A percentile compares a stretch with the other conserved stretches of the same genome.
These are phyloP conservation scores for Aureobasidium sp. DNA, from an alignment of 2,329 filamentous ascomycete genomes.

Conservation along the genomic window DNA sequence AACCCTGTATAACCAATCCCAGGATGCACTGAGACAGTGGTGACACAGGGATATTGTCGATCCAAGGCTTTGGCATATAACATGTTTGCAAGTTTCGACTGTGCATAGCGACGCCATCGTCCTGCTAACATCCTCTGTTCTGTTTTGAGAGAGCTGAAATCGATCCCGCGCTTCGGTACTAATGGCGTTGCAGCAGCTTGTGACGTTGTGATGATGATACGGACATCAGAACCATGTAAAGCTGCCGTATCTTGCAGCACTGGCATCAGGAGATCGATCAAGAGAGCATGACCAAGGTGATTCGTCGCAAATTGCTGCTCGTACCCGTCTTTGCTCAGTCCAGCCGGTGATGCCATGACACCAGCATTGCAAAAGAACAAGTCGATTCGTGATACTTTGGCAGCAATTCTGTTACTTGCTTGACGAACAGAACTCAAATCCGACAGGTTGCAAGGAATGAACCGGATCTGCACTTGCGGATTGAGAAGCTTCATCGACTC, in stretches of 20 bases:
- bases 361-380: conserved; percentile 18
- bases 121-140: conserved; percentile 7
- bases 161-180: conserved; percentile 16
- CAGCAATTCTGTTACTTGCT: conserved; percentile 35
- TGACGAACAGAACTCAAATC: conserved; percentile 41
- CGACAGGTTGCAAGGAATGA: conserved; percentile 41
- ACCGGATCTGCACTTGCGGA: conserved; percentile 31
- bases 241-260: conserved; percentile 8
- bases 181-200: not conserved
- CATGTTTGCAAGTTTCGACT: conserved; percentile 40
- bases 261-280: conserved; percentile 17
- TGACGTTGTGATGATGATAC: conserved; percentile 15
- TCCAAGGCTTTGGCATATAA: conserved; percentile 34
- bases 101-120: conserved; percentile 27
- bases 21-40: conserved; percentile 29
- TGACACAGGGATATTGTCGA: conserved; percentile 26
- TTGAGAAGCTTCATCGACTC: conserved; percentile 27
- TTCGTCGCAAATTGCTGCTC: conserved; percentile 21
- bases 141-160: conserved; percentile 17
- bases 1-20: conserved; percentile 29
- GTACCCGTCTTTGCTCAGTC: conserved; percentile 19
- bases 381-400: conserved; percentile 16
- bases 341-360: conserved; percentile 17
- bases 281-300: conserved; percentile 23
- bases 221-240: conserved; percentile 1